Conservation (phyloP, 106 monocot genomes). For the Platanthera zijinensis region DNA sequence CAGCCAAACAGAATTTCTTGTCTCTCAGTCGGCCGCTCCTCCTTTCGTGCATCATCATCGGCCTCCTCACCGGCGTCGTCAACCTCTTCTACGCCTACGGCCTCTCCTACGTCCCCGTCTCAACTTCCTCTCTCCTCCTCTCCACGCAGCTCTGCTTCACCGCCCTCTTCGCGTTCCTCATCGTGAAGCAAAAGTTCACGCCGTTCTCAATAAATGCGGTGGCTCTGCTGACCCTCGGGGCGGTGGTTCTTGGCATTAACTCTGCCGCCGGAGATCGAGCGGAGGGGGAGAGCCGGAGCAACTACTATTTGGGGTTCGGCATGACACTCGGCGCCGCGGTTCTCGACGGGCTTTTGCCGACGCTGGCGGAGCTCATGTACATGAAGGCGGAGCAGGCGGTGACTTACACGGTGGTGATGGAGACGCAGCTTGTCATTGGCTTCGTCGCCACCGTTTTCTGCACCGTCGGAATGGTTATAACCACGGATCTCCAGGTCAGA, state of each 20-base stretch:
- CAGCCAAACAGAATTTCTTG: neutral
- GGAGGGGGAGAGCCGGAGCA: neutral
- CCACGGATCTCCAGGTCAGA: slow-evolving; percentile 13
- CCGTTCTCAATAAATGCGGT: slow-evolving; percentile 16
- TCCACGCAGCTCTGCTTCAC: slow-evolving; percentile 8
- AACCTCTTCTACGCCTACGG: slow-evolving; percentile 11
- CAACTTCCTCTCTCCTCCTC: slow-evolving; percentile 6
- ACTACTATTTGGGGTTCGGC: slow-evolving; percentile 17
- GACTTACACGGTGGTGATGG: slow-evolving; percentile 21
- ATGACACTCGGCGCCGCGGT: slow-evolving; percentile 12
- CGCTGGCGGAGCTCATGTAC: slow-evolving; percentile 18
- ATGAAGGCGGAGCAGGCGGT: slow-evolving; percentile 1
- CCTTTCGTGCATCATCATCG: slow-evolving; percentile 1
- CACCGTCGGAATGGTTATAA: slow-evolving; percentile 9
- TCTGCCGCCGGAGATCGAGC: slow-evolving; percentile 3
- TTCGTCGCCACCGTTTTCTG: slow-evolving; percentile 15
- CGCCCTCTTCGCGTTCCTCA: slow-evolving; percentile 6
- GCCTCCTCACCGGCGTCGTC: neutral
- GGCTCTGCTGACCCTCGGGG: slow-evolving; percentile 10
- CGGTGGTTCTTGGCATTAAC: slow-evolving; percentile 11
- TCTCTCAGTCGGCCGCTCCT: neutral
- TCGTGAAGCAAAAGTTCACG: slow-evolving; percentile 25
- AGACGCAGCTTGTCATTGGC: slow-evolving; percentile 23
- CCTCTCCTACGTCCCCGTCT: slow-evolving; percentile 6
- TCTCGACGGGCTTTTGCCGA: slow-evolving; percentile 12